Base-by-base conservation (phyloP, 192 early-diverging fungal genomes). In the Lunasporangiospora selenospora region DNA sequence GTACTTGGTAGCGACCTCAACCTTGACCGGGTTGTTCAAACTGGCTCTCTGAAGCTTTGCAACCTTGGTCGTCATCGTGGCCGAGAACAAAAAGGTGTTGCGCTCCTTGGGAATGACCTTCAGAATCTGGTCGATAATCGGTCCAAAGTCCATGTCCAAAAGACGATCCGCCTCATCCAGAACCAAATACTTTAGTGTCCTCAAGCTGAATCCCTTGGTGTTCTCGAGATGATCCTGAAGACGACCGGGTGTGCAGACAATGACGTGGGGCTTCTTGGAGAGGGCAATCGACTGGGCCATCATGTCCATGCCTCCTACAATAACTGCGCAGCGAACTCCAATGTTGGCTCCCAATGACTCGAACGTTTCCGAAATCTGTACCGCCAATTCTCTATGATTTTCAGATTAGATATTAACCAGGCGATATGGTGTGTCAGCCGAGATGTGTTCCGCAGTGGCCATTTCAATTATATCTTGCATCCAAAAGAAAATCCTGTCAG, bases 11-110 rank as follows among this genome's bases (percentile, higher is more conserved):
- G 94, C 91, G n/a, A 99, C 95, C 75, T 96, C 93, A 19, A 99
- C 79, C 69, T 95, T 96, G 41, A 97, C 95, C 8, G 97, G 97
- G 53, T 96, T 90, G 26, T 81, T 80, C 37, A 99, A 87, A 63
- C 92, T 95, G 52, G 91, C 91, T 67, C 92, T 77, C 67, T 95
- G 97, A 44, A 99, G 86, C 78, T 99, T 99, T 42, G 95, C 95
- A 6, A 99, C 97, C 69, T 97, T 97, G 26, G 89, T 96, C 1
- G 97, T 99, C 97, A 99, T 98, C 0, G 97, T 99, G 6, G 97
- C 97, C 7, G 95, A 97, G 67, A 98, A 98, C 53, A 98, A 62
- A 76, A 89, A 96, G 0, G 95, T 97, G 62, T 91, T 91, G 64
- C 95, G 87, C 67, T 97, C 95, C 58, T 91, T 83, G 21, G 95